Evolutionary conservation across 2,329 filamentous ascomycete genomes (phyloP).

Genomic region (Trichoderma brevicompactum): DNA sequence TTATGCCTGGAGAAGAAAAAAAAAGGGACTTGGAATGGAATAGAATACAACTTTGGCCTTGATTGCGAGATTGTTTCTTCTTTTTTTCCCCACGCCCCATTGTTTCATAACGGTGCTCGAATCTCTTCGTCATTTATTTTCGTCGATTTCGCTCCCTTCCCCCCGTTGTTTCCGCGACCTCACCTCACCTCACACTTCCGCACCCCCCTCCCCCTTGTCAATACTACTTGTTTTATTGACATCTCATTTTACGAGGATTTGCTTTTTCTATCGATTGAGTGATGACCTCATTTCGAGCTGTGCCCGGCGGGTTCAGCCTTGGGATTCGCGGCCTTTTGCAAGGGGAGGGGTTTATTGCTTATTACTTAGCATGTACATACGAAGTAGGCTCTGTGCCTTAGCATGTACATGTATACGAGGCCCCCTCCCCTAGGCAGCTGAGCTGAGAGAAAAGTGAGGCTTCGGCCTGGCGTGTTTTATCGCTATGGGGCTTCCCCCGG

Average conservation of each 20-base stretch:
- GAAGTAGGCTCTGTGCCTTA: too few species aligned
- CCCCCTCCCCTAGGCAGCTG: background rate
- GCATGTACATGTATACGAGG: background rate
- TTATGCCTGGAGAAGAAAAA: background rate
- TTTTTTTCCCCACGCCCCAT: background rate
- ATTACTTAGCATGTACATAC: too few species aligned
- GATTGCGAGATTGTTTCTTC: background rate
- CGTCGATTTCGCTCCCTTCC: too few species aligned
- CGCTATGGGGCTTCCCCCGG: conserved; percentile 2
- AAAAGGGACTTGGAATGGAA: too few species aligned
- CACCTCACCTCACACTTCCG: background rate
- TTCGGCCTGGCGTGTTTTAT: conserved; percentile 25
- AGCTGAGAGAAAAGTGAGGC: conserved; percentile 20
- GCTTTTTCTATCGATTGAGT: background rate
- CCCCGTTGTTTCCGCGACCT: background rate
- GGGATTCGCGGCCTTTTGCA: background rate
- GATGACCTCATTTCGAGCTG: background rate
- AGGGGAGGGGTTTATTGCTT: too few species aligned
- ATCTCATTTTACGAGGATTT: background rate
- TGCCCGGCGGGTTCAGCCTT: conserved; percentile 5
- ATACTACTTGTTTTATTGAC: background rate
- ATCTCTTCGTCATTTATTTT: background rate
- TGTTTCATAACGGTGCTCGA: background rate
- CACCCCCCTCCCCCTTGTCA: background rate
- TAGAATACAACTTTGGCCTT: too few species aligned